A percentile compares a stretch with the other conserved stretches of the same genome.
These are phyloP conservation scores for Aureobasidium sp. DNA, from an alignment of 2,329 filamentous ascomycete species.

Conservation along the genomic window DNA sequence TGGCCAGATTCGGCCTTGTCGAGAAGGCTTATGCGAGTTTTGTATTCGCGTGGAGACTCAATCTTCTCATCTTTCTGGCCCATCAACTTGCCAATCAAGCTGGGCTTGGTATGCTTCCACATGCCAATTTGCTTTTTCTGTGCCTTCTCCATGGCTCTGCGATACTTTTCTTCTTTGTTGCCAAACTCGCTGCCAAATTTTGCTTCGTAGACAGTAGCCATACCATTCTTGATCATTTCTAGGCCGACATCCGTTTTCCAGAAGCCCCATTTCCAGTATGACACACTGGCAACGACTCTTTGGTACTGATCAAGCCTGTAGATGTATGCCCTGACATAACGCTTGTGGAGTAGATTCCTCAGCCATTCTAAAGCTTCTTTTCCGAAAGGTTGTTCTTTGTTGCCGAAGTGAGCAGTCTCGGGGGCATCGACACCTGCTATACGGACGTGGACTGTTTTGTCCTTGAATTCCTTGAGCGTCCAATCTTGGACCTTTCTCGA, in stretches of 20 bases:
- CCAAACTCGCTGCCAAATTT: slow-evolving; percentile 88
- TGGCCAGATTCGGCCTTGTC: background rate
- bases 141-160: slow-evolving; percentile 50
- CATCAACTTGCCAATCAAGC: slow-evolving; percentile 33
- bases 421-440: slow-evolving; percentile 91
- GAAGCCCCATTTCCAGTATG: slow-evolving; percentile 53
- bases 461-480: slow-evolving; percentile 15
- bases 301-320: slow-evolving; percentile 88
- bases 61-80: slow-evolving; percentile 50
- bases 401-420: slow-evolving; percentile 86
- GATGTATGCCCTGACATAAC: slow-evolving; percentile 72
- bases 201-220: slow-evolving; percentile 90
- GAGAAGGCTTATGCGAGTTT: slow-evolving; percentile 43
- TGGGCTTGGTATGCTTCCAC: slow-evolving; percentile 53
- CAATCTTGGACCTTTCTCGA: slow-evolving; percentile 17
- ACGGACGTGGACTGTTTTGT: slow-evolving; percentile 69
- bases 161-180: slow-evolving; percentile 53
- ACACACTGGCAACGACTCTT: slow-evolving; percentile 80
- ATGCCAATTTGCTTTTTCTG: slow-evolving; percentile 44
- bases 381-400: slow-evolving; percentile 75
- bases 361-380: slow-evolving; percentile 78
- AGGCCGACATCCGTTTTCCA: slow-evolving; percentile 74
- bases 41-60: slow-evolving; percentile 86
- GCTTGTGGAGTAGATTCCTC: slow-evolving; percentile 61
- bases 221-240: slow-evolving; percentile 77